Base-by-base conservation (phyloP, 2,329 filamentous ascomycete species). In the Scedosporium aurantiacum region DNA sequence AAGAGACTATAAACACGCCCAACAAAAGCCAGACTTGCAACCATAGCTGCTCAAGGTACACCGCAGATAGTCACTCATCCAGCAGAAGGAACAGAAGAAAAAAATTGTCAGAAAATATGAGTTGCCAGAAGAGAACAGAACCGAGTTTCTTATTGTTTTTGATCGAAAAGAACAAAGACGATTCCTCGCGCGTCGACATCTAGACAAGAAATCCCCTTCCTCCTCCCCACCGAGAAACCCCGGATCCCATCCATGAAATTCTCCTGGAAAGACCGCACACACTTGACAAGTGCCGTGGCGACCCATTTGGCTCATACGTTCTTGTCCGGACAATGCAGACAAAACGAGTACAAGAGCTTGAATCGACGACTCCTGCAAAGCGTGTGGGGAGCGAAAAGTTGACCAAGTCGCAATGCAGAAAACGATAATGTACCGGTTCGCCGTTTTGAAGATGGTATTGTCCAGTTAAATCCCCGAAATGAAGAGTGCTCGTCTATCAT, bases 1-100 rank as follows among this genome's bases (percentile, higher is more conserved):
- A 66, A 66, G 68, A 72, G 65, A 68, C 71, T 71, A 74, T 74
- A 74, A 75, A 75, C 71, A 69, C 71, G 68, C 61, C 72, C 69
- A 63, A 63, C 70, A 63, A 64, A 58, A 57, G 45, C 52, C 62
- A 61, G 64, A 27, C 18, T 54, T 12, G 50, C 21, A 23, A 54
- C 23, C 21, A 14, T 1, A 2, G 43, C 21, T 23, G 18, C 7
- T 8, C 6, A 16, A 54, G 50, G 50, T 14, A 25, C 10, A 54
- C 18, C 14, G 21, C n/a, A n/a, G 65, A 66, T 58, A 66, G 64
- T 62, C 63, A 45, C 59, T 55, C 54, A 58, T 23, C 50, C 50
- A 54, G 7, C 59, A 66, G n/a, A n/a, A 60, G 63, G 65, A 65
- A 64, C 56, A 58, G 55, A 56, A 60, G 57, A 56, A 63, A 56